Percentiles rank a stretch among this genome's conserved stretches.
These are phyloP conservation scores for Carallia brachiata DNA, from an alignment of 345 rosid species.

Conservation along the genomic window DNA sequence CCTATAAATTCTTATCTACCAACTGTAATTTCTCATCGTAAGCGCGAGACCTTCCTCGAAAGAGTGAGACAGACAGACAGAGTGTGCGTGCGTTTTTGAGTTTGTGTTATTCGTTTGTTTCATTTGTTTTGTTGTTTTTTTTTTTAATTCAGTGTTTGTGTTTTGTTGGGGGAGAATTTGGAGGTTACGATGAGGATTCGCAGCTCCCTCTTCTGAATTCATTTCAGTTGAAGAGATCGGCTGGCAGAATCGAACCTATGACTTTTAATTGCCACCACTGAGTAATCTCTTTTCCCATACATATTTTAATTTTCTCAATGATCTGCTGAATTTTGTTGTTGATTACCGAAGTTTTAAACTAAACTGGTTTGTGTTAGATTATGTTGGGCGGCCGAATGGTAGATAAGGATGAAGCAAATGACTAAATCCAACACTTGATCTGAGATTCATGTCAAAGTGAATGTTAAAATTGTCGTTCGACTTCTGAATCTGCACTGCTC, in stretches of 20 bases:
- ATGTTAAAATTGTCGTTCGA: slow-evolving; percentile 13
- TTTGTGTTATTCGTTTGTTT: too few relatives aligned
- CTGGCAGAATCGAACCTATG: slow-evolving; percentile 77
- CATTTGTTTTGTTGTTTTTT: not conserved
- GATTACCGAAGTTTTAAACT: not conserved
- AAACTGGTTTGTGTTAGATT: not conserved
- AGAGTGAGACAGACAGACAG: too few relatives aligned
- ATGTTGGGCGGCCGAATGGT: not conserved
- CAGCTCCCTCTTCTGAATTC: slow-evolving; percentile 67
- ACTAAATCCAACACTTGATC: slow-evolving; percentile 70
- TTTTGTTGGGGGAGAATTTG: not conserved
- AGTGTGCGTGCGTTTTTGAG: too few relatives aligned
- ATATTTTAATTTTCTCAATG: too few relatives aligned
- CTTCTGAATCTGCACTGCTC: slow-evolving; percentile 48
- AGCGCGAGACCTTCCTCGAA: too few relatives aligned
- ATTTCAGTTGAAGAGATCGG: slow-evolving; percentile 39
- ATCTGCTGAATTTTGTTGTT: not conserved
- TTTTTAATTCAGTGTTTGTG: not conserved
- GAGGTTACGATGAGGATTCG: slow-evolving; percentile 49
- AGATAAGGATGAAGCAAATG: slow-evolving; percentile 49
- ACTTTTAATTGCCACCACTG: slow-evolving; percentile 44
- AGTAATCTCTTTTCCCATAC: slow-evolving; percentile 32
- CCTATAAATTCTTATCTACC: not conserved
- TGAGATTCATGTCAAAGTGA: slow-evolving; percentile 44
- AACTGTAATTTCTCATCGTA: too few relatives aligned